Base-by-base conservation (phyloP, 148 eudicot genomes). In the Cornus kousa region DNA sequence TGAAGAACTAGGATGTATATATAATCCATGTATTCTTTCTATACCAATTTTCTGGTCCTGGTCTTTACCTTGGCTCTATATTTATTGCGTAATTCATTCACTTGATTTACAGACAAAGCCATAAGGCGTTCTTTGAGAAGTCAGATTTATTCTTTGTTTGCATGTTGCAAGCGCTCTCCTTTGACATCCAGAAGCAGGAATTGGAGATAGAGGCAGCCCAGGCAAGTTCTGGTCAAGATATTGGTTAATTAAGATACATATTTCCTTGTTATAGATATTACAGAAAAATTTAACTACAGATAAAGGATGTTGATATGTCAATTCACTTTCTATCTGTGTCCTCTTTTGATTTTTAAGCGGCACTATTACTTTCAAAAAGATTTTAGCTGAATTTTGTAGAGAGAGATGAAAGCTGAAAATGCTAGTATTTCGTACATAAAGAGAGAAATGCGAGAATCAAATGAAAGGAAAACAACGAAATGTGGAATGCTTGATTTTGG, bases 181-280 rank as follows among this genome's bases (percentile, higher is more conserved):
- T 75, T 17, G 84, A 90, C 79, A 90, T 92, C 74, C 82, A 85
- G 75, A 78, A 79, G 71, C 96, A 90, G 57, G 92, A 87, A 73
- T 72, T 85, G 77, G 96, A 92, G 81, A 88, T 92, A 67, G 93
- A 87, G 81, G 93, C 96, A 70, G 96, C 93, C 62, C 84, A 86
- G 93, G 96, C 90, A 83, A 59, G 31, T 77, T 74, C 17, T 72
- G 16, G 40, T 59, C n/a, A 70, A 57, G 19, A 53, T 71, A 23
- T 9, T 43, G 17, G 39, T 67, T 67, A 19, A 28, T 28, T 28
- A 28, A 67, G 14, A 24, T 24, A 64, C 5, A 40, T 11, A 46
- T 40, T 20, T 75, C 66, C 20, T n/a, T 65, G 62, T 62, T 37
- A 40, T 64, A 13, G 1, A 13, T 24, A 31, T 32, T 32, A 22